phyloP scores from a whole-genome alignment of 176 grass and related monocot genomes.

The Juncus inflexus region DNA sequence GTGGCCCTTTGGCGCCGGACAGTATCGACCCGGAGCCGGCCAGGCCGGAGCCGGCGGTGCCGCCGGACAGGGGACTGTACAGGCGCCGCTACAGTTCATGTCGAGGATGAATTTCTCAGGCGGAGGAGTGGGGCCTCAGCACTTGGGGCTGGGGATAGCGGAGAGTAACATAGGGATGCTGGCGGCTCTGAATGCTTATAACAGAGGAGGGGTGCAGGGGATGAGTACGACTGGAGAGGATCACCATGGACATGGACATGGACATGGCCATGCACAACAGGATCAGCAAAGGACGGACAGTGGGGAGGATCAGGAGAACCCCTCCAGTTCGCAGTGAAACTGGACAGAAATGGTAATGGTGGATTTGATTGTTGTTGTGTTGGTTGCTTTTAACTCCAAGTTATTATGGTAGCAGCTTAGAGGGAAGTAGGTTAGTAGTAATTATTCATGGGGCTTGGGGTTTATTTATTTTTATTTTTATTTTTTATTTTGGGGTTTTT shows the following conservation, averaged over 20 bases:
- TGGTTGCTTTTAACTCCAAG: conserved; percentile 6
- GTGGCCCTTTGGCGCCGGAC: conserved; percentile 60
- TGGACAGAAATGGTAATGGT: not conserved
- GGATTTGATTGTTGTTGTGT: conserved; percentile 21
- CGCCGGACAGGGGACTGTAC: conserved; percentile 44
- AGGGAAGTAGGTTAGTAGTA: conserved; percentile 31
- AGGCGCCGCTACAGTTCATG: conserved; percentile 65
- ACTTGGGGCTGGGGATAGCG: conserved; percentile 47
- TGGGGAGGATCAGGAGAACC: conserved; percentile 26
- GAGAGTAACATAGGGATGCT: conserved; percentile 80
- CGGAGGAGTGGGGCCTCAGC: conserved; percentile 51
- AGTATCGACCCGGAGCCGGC: conserved; percentile 26
- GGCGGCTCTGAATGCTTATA: conserved; percentile 68
- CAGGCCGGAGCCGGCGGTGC: conserved; percentile 1
- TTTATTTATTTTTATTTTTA: conserved; percentile 25
- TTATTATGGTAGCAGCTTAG: not conserved
- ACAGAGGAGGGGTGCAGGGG: conserved; percentile 36
- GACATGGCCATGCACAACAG: conserved; percentile 20
- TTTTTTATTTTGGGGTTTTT: conserved; percentile 31
- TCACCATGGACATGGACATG: conserved; percentile 18
- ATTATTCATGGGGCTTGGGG: conserved; percentile 23
- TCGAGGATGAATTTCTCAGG: conserved; percentile 49
- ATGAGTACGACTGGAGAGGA: conserved; percentile 37
- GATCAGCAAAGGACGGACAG: conserved; percentile 30
- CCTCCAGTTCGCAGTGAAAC: conserved; percentile 47